A percentile compares a stretch with the other conserved stretches of the same genome.
Evolutionary conservation across 2,329 filamentous ascomycete species (phyloP).

Genomic region (Penicillium sp.): DNA sequence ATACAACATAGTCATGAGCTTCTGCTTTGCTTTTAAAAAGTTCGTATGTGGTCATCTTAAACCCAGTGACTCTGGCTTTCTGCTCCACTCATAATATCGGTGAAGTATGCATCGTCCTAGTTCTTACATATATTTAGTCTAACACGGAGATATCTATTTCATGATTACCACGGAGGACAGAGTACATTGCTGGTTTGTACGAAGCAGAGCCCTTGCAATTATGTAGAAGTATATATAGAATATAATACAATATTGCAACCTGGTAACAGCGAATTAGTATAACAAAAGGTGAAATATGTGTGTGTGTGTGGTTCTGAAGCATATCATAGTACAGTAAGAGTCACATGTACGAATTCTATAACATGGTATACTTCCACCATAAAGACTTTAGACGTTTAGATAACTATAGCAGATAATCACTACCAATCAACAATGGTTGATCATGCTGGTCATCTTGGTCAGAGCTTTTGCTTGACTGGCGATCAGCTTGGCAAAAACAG

Average conservation of each 20-base stretch:
- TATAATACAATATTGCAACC: neutral
- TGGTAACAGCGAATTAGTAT: too few relatives aligned
- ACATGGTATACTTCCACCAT: neutral
- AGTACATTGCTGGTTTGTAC: neutral
- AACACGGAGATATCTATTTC: neutral
- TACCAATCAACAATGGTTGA: neutral
- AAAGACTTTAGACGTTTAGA: too few relatives aligned
- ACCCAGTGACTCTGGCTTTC: too few relatives aligned
- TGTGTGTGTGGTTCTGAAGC: neutral
- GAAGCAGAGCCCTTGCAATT: neutral
- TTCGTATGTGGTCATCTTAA: too few relatives aligned
- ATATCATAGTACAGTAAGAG: neutral
- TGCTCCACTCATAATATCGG: neutral
- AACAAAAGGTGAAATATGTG: neutral
- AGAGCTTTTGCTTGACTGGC: conserved; percentile 4
- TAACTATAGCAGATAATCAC: neutral
- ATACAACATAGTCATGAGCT: too few relatives aligned
- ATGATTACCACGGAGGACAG: neutral
- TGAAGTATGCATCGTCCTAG: neutral
- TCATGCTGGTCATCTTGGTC: neutral
- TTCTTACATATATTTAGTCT: too few relatives aligned
- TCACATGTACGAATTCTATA: neutral
- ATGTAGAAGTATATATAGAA: neutral
- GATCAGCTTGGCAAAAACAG: neutral
- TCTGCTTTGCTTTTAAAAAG: too few relatives aligned